Conservation (phyloP, 768 basidiomycete species). For the Amanita jacksonii region DNA sequence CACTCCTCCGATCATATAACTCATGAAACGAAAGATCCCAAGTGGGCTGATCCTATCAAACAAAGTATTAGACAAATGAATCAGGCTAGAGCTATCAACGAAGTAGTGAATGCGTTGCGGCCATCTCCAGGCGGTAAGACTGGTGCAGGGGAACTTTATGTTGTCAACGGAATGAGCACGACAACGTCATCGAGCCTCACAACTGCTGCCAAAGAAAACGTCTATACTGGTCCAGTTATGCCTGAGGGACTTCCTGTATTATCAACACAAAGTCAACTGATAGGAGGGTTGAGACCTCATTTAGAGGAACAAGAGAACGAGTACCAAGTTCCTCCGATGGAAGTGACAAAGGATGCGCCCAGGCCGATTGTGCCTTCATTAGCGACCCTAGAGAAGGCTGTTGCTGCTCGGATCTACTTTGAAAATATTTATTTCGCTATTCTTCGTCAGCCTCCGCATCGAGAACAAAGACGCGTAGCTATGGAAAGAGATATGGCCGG, state of each 20-base stretch:
- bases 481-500: conserved; percentile 83
- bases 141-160: conserved; percentile 50
- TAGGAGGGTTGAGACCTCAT: conserved; percentile 51
- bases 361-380: conserved; percentile 51
- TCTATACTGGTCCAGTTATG: conserved; percentile 31
- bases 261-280: conserved; percentile 53
- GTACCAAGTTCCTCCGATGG: conserved; percentile 27
- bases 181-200: conserved; percentile 64
- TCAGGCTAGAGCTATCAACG: conserved; percentile 65
- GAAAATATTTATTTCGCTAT: conserved; percentile 84
- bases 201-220: conserved; percentile 67
- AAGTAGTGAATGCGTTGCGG: conserved; percentile 64
- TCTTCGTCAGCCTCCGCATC: conserved; percentile 74
- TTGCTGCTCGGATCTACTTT: conserved; percentile 89
- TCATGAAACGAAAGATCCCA: conserved; percentile 48
- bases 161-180: conserved; percentile 70
- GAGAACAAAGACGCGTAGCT: conserved; percentile 75
- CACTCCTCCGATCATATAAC: conserved; percentile 9
- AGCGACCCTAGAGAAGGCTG: conserved; percentile 87
- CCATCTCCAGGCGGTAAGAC: conserved; percentile 37
- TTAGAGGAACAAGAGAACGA: conserved; percentile 57
- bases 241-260: conserved; percentile 45
- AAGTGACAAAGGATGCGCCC: conserved; percentile 34
- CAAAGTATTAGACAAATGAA: conserved; percentile 55
- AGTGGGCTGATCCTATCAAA: conserved; percentile 86